These are phyloP conservation scores for Yamadazyma takamatsuzukensis DNA, from an alignment of 805 yeast species.

Conservation along the genomic window DNA sequence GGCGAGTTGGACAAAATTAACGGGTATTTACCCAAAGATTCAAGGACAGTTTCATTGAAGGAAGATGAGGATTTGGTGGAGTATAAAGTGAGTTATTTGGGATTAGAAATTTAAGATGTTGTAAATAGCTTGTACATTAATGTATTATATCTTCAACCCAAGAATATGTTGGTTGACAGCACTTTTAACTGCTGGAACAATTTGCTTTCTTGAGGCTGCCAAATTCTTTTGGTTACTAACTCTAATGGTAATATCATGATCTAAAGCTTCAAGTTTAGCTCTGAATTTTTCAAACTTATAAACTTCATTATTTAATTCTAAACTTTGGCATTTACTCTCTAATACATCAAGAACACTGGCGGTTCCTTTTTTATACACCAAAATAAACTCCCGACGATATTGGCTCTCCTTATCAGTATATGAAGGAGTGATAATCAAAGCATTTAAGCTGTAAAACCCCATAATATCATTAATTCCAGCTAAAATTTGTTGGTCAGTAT, in stretches of 20 bases:
- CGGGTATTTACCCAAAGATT: slow-evolving; percentile 16
- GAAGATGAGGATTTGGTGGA: slow-evolving; percentile 10
- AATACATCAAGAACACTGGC: slow-evolving; percentile 3
- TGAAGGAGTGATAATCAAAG: slow-evolving; percentile 36
- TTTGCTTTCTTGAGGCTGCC: slow-evolving; percentile 77
- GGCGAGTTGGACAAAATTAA: slow-evolving; percentile 15
- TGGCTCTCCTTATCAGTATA: slow-evolving; percentile 28
- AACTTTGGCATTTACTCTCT: slow-evolving; percentile 6
- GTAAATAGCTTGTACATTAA: slow-evolving; percentile 3
- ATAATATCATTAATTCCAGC: slow-evolving; percentile 18
- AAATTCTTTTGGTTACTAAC: slow-evolving; percentile 47
- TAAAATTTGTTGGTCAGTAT: slow-evolving; percentile 19
- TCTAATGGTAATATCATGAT: slow-evolving; percentile 13
- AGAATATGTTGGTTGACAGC: slow-evolving; percentile 18
- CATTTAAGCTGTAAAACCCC: slow-evolving; percentile 20
- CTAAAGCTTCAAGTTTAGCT: slow-evolving; percentile 4
- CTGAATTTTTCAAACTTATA: slow-evolving; percentile 14
- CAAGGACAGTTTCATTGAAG: slow-evolving; percentile 11
- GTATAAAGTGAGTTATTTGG: slow-evolving; percentile 24
- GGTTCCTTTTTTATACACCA: slow-evolving; percentile 1
- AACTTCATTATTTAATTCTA: slow-evolving; percentile 23
- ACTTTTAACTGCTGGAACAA: slow-evolving; percentile 60
- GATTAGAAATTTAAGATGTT: slow-evolving; percentile 5
- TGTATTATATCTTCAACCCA: no score
- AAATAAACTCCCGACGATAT: slow-evolving; percentile 15